These are phyloP conservation scores for Vigna unguiculata DNA, from an alignment of 306 rosid species.

Conservation along the genomic window DNA sequence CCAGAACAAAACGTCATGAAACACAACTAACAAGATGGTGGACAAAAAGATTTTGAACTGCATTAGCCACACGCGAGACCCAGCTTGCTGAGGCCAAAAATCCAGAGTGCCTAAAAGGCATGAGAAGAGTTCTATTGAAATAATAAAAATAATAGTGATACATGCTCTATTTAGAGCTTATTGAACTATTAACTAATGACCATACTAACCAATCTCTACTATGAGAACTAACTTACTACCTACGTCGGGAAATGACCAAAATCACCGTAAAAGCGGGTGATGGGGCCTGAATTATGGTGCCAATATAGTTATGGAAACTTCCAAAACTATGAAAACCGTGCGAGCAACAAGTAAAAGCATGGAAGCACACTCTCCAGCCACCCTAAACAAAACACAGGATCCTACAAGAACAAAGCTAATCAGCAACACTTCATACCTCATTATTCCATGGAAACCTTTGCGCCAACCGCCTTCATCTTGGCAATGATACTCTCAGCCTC, in stretches of 20 bases:
- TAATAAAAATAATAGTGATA: neutral
- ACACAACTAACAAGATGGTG: neutral
- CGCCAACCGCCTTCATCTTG: constrained; percentile 91
- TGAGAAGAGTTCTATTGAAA: neutral
- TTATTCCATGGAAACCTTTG: constrained; percentile 82
- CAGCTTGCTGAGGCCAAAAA: neutral
- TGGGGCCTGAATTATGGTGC: too few species aligned
- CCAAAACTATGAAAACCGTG: neutral
- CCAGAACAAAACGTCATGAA: neutral
- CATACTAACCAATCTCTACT: neutral
- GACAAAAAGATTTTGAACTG: neutral
- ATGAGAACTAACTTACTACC: neutral
- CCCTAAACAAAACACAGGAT: neutral
- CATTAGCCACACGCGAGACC: neutral
- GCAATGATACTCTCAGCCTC: constrained; percentile 83
- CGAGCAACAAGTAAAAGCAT: neutral
- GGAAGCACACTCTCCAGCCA: neutral
- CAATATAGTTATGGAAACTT: neutral
- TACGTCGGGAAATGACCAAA: neutral
- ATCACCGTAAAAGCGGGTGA: neutral
- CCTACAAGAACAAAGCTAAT: neutral
- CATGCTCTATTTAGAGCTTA: neutral
- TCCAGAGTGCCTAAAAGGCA: neutral
- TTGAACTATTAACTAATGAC: neutral
- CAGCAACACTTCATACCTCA: constrained; percentile 52